phyloP scores from a whole-genome alignment of 163 green algal species.

The Scenedesmus sp. region DNA sequence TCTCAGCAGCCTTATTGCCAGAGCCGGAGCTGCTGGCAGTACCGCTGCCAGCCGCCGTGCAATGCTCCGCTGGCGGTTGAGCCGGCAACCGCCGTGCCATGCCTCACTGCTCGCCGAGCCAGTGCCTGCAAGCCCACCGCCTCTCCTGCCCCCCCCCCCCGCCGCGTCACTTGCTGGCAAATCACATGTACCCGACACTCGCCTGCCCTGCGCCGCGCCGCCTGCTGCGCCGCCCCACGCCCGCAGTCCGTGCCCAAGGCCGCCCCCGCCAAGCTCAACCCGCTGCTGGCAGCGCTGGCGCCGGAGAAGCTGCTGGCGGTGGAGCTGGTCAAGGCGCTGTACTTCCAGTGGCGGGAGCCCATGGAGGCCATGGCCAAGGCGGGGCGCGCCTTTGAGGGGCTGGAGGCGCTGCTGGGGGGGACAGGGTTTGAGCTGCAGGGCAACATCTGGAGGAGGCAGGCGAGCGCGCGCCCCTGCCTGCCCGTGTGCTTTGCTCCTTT shows the following conservation, averaged over 20 bases:
- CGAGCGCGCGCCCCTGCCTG: background rate
- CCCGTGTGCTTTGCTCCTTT: background rate
- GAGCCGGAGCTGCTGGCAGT: too few species aligned
- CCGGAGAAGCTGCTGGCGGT: slow-evolving; percentile 73
- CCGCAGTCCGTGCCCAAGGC: slow-evolving; percentile 12
- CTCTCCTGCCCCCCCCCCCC: background rate
- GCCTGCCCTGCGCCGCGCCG: background rate
- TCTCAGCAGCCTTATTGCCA: too few species aligned
- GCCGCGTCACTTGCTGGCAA: background rate
- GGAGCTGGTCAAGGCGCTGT: slow-evolving; percentile 73
- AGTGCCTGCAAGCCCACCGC: background rate
- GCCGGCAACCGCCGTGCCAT: too few species aligned
- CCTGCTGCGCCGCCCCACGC: too few species aligned
- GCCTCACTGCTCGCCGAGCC: background rate
- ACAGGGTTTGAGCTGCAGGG: slow-evolving; percentile 80
- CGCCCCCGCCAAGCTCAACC: background rate
- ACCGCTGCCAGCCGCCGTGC: too few species aligned
- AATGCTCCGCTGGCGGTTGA: too few species aligned
- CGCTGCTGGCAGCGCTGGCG: slow-evolving; percentile 36
- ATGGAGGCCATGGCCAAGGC: slow-evolving; percentile 79
- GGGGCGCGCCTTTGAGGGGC: slow-evolving; percentile 84
- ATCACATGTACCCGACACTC: background rate
- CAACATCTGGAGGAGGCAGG: slow-evolving; percentile 58
- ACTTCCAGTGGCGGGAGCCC: slow-evolving; percentile 74
- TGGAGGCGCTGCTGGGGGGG: slow-evolving; percentile 86